These are phyloP conservation scores for Trichoderma sp. DNA, from an alignment of 2,329 filamentous ascomycete species.

Conservation along the genomic window DNA sequence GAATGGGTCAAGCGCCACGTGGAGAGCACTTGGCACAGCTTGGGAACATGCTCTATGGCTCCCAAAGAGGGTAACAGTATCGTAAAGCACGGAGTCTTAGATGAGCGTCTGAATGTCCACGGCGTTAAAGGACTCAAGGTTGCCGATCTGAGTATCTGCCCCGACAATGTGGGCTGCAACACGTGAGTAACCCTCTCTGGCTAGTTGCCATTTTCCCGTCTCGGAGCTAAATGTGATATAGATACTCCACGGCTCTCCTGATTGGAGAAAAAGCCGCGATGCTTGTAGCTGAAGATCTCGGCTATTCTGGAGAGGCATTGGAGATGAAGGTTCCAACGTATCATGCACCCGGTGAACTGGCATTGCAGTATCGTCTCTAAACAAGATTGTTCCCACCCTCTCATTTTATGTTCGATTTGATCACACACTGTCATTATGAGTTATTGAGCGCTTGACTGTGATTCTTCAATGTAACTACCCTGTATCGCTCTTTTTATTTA, in stretches of 20 bases:
- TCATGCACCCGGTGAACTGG: conserved; percentile 3
- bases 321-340: conserved; percentile 13
- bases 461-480: background rate
- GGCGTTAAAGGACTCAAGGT: conserved; percentile 40
- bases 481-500: background rate
- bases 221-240: background rate
- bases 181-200: conserved; percentile 25
- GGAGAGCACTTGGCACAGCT: conserved; percentile 41
- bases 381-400: background rate
- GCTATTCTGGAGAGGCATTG: conserved; percentile 13
- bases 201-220: background rate
- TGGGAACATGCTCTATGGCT: conserved; percentile 44
- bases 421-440: background rate
- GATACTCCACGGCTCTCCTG: conserved; percentile 11
- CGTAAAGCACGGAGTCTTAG: conserved; percentile 40
- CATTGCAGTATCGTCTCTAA: conserved; percentile 4
- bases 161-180: conserved; percentile 41
- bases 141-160: conserved; percentile 35
- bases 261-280: conserved; percentile 15
- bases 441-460: background rate
- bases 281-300: conserved; percentile 11
- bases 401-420: background rate
- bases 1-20: conserved; percentile 38
- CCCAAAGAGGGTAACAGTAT: conserved; percentile 23
- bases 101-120: conserved; percentile 40